phyloP scores from a whole-genome alignment of 257 asterid genomes.

The Salvia rosmarinus region DNA sequence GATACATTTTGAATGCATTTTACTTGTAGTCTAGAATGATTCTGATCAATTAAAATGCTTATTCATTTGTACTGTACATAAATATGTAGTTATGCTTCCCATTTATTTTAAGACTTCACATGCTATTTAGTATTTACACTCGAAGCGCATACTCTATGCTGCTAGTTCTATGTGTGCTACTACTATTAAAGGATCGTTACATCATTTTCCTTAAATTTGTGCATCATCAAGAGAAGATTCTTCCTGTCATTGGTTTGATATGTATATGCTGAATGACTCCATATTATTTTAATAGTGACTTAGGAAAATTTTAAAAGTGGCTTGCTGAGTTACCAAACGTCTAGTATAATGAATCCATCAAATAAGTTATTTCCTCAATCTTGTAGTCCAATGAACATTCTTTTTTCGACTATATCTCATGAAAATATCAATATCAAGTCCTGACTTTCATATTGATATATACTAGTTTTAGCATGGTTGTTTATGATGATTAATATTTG shows the following conservation, averaged over 20 bases:
- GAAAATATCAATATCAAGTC: slow-evolving; percentile 16
- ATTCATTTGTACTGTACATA: slow-evolving; percentile 5
- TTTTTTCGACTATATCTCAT: slow-evolving; percentile 11
- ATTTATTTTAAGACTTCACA: slow-evolving; percentile 10
- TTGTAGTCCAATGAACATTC: slow-evolving; percentile 17
- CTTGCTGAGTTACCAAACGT: background rate
- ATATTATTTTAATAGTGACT: background rate
- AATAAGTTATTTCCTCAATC: slow-evolving; percentile 4
- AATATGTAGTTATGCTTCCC: slow-evolving; percentile 18
- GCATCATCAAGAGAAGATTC: slow-evolving; percentile 19
- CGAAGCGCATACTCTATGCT: slow-evolving; percentile 20
- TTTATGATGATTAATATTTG: slow-evolving; percentile 28
- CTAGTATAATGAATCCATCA: slow-evolving; percentile 17
- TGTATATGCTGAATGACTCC: background rate
- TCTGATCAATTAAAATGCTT: background rate
- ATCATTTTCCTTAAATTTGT: background rate
- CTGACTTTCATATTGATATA: slow-evolving; percentile 7
- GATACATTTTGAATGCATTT: too few species aligned
- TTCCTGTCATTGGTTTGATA: slow-evolving; percentile 11
- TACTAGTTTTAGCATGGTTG: slow-evolving; percentile 16
- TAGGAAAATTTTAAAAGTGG: background rate
- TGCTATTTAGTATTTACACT: background rate
- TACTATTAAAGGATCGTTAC: slow-evolving; percentile 16
- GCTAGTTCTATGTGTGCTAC: slow-evolving; percentile 25
- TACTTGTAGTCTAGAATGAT: too few species aligned